phyloP scores from a whole-genome alignment of 2,329 filamentous ascomycete genomes.

The Calcarisporium arbuscula region DNA sequence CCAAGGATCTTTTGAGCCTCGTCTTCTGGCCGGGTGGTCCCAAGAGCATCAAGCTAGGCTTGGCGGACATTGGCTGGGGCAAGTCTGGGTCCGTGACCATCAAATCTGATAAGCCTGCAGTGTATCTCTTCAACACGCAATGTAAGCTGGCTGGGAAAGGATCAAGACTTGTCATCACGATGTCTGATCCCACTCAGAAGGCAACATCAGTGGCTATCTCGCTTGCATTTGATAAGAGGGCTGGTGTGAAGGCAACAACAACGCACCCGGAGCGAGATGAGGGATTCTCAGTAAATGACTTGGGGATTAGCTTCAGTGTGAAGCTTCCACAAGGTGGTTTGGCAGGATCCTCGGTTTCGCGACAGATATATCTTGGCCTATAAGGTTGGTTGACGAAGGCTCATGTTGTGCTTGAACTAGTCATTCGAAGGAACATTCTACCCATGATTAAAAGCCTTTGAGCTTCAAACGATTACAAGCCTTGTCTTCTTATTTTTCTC shows the following conservation, averaged over 20 bases:
- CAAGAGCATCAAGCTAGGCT: conserved; percentile 9
- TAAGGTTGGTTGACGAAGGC: too few relatives aligned
- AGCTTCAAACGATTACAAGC: too few relatives aligned
- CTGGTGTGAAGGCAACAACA: background rate
- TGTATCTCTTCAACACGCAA: conserved; percentile 9
- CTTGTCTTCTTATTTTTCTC: too few relatives aligned
- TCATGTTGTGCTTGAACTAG: too few relatives aligned
- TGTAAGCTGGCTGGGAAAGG: conserved; percentile 4
- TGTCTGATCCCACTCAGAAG: conserved; percentile 16
- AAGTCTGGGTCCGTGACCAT: conserved; percentile 10
- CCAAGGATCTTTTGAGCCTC: conserved; percentile 10
- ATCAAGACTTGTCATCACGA: conserved; percentile 7
- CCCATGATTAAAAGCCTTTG: too few relatives aligned
- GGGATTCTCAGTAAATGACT: conserved; percentile 1
- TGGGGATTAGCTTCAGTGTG: conserved; percentile 6
- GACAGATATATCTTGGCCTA: conserved; percentile 6
- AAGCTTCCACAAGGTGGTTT: conserved; percentile 12
- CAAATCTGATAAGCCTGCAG: conserved; percentile 11
- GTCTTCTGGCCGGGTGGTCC: conserved; percentile 16
- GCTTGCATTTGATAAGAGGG: conserved; percentile 3
- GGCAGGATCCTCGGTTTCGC: conserved; percentile 12
- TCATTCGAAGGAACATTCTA: too few relatives aligned
- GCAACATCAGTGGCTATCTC: conserved; percentile 7
- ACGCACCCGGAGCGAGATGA: conserved; percentile 1
- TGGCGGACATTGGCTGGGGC: conserved; percentile 13